These are phyloP conservation scores for Graphiopsis chlorocephala DNA, from an alignment of 2,329 filamentous ascomycete species.

Conservation along the genomic window DNA sequence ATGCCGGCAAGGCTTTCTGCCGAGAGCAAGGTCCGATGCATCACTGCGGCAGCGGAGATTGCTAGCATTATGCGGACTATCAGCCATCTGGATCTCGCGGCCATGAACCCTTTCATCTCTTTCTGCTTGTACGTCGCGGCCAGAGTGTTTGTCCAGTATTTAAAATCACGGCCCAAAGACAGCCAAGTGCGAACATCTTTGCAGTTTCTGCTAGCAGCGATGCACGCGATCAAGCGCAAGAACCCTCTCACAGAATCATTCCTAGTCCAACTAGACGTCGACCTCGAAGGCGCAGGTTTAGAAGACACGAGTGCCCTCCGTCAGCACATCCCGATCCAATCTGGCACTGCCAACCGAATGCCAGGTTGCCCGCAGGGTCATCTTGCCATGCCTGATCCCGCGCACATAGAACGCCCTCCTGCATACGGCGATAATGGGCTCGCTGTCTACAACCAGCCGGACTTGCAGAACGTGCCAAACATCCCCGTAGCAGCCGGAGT, in stretches of 20 bases:
- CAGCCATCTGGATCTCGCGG: slow-evolving; percentile 79
- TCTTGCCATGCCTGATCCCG: slow-evolving; percentile 15
- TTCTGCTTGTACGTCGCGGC: slow-evolving; percentile 97
- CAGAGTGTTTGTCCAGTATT: slow-evolving; percentile 89
- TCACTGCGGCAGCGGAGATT: slow-evolving; percentile 90
- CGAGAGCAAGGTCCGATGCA: slow-evolving; percentile 89
- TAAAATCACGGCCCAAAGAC: slow-evolving; percentile 91
- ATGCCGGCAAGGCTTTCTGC: slow-evolving; percentile 73
- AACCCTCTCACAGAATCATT: slow-evolving; percentile 95
- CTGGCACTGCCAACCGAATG: slow-evolving; percentile 4
- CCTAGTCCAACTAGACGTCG: slow-evolving; percentile 86
- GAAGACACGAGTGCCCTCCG: slow-evolving; percentile 36
- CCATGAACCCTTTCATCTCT: slow-evolving; percentile 89
- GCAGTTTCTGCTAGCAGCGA: slow-evolving; percentile 85
- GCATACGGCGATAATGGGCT: slow-evolving; percentile 26
- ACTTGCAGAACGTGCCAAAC: not conserved
- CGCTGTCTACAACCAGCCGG: slow-evolving; percentile 23
- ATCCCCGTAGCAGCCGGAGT: not conserved
- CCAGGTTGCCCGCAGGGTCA: slow-evolving; percentile 22
- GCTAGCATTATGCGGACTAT: slow-evolving; percentile 94
- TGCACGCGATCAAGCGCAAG: slow-evolving; percentile 82
- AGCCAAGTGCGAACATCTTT: slow-evolving; percentile 73
- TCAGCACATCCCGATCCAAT: slow-evolving; percentile 18
- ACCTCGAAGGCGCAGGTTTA: slow-evolving; percentile 71
- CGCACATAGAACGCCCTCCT: not conserved